Base-by-base conservation (phyloP, 2,329 filamentous ascomycete genomes). In the Cordyceps pruinosa region DNA sequence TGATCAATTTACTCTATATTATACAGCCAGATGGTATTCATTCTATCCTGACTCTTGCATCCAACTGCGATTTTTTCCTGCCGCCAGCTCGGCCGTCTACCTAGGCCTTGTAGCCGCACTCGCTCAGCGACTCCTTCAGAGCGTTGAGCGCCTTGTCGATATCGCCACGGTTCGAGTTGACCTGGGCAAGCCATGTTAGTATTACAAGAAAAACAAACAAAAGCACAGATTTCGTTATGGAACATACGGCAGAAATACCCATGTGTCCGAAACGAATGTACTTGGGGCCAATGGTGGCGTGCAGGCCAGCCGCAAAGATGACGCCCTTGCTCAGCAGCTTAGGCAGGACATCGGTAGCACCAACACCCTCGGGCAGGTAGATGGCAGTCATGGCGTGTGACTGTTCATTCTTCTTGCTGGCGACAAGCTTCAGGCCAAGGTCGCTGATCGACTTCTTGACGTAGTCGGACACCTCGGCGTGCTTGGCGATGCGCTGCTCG, bases 311-410 rank as follows among this genome's bases (percentile, higher is more conserved):
- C 25, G 94, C 94, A 70, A 97, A 97, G 59, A 99, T 84, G 41
- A 99, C 89, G 30, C 91, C 91, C 73, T 88, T 92, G 76, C 89
- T 89, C 61, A 90, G 73, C 61, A 99, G 77, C 69, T 85, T 91
- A 13, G 94, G 92, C 54, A 99, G 80, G 34, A 99, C 78, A 63
- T 96, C 89, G 2, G 91, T 82, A 30, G 88, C 86, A 65, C 87
- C 85, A 54, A 97, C 76, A 41, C 81, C 86, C 60, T 97, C 90
- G 2, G 94, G 94, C 56, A 99, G 81, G 73, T 94, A 97, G 64
- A 99, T 94, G 58, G 94, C 93, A 4, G 94, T 99, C 94, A 99
- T 99, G 66, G 89, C 91, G 72, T 96, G 93, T 42, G 94, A 91
- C 76, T 97, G 93, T 73, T 96, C 88, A 66, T 93, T 90, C 0